phyloP scores from a whole-genome alignment of 2,329 filamentous ascomycete species.

The Exserohilum rostratum region DNA sequence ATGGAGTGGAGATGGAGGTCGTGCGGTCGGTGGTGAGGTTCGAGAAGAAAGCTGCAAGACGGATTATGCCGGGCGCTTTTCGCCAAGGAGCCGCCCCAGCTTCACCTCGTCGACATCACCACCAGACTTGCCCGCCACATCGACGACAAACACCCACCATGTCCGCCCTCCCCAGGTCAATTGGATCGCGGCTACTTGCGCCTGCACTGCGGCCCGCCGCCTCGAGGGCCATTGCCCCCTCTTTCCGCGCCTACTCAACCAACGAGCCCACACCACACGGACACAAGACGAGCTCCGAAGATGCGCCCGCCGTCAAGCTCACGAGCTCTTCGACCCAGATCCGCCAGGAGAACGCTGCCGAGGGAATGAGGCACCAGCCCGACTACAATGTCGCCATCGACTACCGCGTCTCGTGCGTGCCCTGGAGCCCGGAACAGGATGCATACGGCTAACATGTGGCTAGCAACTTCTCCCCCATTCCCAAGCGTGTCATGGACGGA shows the following conservation, averaged over 20 bases:
- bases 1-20: constrained; percentile 42
- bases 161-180: constrained; percentile 49
- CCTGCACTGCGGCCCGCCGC: constrained; percentile 39
- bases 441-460: constrained; percentile 28
- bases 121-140: constrained; percentile 19
- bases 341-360: constrained; percentile 56
- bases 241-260: constrained; percentile 43
- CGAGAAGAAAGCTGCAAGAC: constrained; percentile 39
- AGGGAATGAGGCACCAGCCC: constrained; percentile 70
- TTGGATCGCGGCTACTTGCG: constrained; percentile 50
- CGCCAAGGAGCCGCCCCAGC: constrained; percentile 25
- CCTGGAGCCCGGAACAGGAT: not conserved
- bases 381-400: constrained; percentile 83
- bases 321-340: constrained; percentile 56
- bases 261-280: constrained; percentile 23
- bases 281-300: constrained; percentile 43
- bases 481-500: constrained; percentile 87
- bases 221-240: constrained; percentile 28
- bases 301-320: constrained; percentile 45
- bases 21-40: constrained; percentile 38
- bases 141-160: constrained; percentile 40
- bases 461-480: constrained; percentile 89
- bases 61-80: constrained; percentile 31
- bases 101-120: constrained; percentile 31
- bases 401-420: constrained; percentile 84